Conservation (phyloP, 139 green algal genomes). For the Tetradesmus obliquus region DNA sequence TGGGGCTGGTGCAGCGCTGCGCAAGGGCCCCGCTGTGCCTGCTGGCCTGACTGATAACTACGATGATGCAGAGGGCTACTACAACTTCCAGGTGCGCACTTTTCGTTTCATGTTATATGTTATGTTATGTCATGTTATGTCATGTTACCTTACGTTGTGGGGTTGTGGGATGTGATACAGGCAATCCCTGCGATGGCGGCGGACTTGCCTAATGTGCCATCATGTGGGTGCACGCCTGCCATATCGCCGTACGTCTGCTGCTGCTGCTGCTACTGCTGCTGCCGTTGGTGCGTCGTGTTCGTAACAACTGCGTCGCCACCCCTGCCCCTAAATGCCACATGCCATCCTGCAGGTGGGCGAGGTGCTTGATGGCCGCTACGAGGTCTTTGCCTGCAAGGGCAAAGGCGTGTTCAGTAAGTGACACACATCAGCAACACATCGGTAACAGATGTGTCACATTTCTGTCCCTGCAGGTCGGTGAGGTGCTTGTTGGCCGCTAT, state of each 20-base stretch:
- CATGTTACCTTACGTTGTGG: background rate
- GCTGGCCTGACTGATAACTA: conserved; percentile 86
- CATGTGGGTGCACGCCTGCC: no score
- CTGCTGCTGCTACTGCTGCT: background rate
- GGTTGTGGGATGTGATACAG: background rate
- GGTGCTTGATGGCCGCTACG: conserved; percentile 84
- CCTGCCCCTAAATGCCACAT: no score
- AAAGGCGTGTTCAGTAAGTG: conserved; percentile 92
- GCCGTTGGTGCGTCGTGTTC: no score
- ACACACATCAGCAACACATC: no score
- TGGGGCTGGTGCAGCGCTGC: conserved; percentile 1
- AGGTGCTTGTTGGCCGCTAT: conserved; percentile 88
- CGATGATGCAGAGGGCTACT: conserved; percentile 97
- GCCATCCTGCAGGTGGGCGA: conserved; percentile 78
- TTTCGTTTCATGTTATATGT: background rate
- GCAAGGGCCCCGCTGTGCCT: conserved; percentile 8
- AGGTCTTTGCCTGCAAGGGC: conserved; percentile 78
- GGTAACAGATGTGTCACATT: no score
- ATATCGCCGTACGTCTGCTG: no score
- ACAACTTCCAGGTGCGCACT: conserved; percentile 88
- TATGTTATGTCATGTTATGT: background rate
- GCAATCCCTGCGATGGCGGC: background rate
- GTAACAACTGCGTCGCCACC: no score
- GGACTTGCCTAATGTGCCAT: no score
- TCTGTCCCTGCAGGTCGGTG: conserved; percentile 72